Evolutionary conservation across 108 stramenopile genomes (phyloP).

Genomic region (Skeletonema tropicum): DNA sequence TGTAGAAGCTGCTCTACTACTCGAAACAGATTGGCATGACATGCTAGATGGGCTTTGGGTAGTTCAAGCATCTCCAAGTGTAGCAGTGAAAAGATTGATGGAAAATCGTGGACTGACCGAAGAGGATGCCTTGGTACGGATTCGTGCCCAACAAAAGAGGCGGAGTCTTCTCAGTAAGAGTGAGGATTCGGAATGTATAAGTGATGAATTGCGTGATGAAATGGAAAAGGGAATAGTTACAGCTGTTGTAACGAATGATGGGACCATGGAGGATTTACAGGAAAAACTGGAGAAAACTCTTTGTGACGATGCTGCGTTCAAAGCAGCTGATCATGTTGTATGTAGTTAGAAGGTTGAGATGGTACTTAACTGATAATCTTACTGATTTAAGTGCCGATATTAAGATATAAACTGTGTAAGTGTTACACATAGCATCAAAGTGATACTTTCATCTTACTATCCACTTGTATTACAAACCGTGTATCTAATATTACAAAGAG

Average conservation of each 20-base stretch:
- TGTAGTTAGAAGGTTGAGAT: no score
- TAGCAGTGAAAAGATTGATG: constrained; percentile 62
- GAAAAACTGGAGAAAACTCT: constrained; percentile 38
- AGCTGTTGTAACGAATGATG: constrained; percentile 71
- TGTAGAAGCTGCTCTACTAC: constrained; percentile 80
- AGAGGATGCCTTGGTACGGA: constrained; percentile 69
- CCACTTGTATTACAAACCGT: not conserved
- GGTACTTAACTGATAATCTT: no score
- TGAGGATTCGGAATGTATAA: not conserved
- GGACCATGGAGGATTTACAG: constrained; percentile 30
- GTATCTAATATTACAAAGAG: not conserved
- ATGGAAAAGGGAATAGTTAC: constrained; percentile 60
- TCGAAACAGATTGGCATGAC: constrained; percentile 82
- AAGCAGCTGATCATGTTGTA: not conserved
- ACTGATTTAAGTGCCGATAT: no score
- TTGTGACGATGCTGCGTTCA: constrained; percentile 37
- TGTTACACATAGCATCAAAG: no score
- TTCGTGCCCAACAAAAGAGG: constrained; percentile 65
- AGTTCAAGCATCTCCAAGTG: constrained; percentile 49
- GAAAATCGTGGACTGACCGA: constrained; percentile 60
- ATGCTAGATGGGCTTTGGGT: constrained; percentile 84
- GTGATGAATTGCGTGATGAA: constrained; percentile 48
- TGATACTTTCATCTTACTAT: no score
- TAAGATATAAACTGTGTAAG: no score
- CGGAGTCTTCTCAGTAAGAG: constrained; percentile 59